Base-by-base conservation (phyloP, 2,329 filamentous ascomycete species). In the Colletotrichum costaricense region DNA sequence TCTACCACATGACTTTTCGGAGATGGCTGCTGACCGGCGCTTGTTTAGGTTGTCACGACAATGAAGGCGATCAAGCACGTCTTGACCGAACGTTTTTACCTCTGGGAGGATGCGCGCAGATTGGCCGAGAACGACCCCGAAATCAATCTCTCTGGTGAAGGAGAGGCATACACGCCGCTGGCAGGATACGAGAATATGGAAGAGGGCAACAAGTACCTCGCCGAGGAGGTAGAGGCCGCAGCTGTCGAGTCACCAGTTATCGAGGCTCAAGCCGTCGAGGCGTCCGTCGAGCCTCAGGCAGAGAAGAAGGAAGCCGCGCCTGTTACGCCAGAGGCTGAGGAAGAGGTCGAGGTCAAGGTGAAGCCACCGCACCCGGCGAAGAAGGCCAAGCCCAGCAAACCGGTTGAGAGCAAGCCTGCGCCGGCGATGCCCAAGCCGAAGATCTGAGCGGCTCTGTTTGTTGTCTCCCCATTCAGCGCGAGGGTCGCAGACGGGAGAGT, bases 31-130 rank as follows among this genome's bases (percentile, higher is more conserved):
- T 74, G 64, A 74, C 55, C 24, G 22, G 30, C 30, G 19, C n/a
- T 54, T 11, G 28, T 28, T 69, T 79, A 97, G 94, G 89, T 97
- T 73, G 88, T 88, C 77, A 86, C 87, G 81, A 98, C 96, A 28
- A 94, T 96, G 90, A 90, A 91, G 79, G 88, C 89, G 58, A 97
- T 98, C 83, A 95, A 94, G 85, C 93, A 97, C 77, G 90, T 92
- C 63, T 86, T 98, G 79, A 96, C 94, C 46, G 95, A 98, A 84
- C 90, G 96, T 78, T 97, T 91, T 85, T 96, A 98, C 84, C 90
- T 94, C 11, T 98, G 95, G 93, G 89, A 94, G 79, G 93, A 95
- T 79, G 94, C 94, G 26, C 85, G 90, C 63, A 84, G 88, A 72
- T 84, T 94, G 75, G 94, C 93, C 7, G 86, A 88, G 84, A 79